Percentiles rank a stretch among this genome's conserved stretches.
Evolutionary conservation across 306 rosid species (phyloP).

Genomic region (Glycyrrhiza uralensis): DNA sequence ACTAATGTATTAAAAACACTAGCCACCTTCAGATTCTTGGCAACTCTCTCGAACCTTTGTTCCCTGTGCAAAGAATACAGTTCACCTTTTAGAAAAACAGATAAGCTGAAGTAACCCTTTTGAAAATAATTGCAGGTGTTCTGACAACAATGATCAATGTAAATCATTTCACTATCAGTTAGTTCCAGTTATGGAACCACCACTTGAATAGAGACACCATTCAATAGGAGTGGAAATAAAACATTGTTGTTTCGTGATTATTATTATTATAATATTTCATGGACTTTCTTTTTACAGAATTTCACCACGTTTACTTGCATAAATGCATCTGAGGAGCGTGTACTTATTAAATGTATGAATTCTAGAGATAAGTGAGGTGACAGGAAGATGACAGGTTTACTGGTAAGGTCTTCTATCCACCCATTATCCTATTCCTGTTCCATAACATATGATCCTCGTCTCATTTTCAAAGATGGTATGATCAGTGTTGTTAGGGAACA

Average conservation of each 20-base stretch:
- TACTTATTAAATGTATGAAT: neutral
- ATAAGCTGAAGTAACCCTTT: neutral
- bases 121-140: neutral
- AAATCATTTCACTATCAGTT: neutral
- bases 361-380: neutral
- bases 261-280: neutral
- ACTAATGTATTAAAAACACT: conserved; percentile 84
- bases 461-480: neutral
- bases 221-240: neutral
- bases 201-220: neutral
- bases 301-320: neutral
- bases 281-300: neutral
- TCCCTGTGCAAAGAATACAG: conserved; percentile 45
- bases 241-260: neutral
- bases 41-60: conserved; percentile 86
- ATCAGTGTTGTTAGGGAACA: neutral
- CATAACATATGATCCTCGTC: neutral
- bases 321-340: neutral
- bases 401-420: neutral
- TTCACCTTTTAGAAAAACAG: conserved; percentile 23
- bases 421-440: neutral
- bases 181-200: neutral
- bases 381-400: neutral
- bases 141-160: neutral
- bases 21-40: conserved; percentile 91